Evolutionary conservation across 768 basidiomycete species (phyloP).

Genomic region (Chalciporus chontae): DNA sequence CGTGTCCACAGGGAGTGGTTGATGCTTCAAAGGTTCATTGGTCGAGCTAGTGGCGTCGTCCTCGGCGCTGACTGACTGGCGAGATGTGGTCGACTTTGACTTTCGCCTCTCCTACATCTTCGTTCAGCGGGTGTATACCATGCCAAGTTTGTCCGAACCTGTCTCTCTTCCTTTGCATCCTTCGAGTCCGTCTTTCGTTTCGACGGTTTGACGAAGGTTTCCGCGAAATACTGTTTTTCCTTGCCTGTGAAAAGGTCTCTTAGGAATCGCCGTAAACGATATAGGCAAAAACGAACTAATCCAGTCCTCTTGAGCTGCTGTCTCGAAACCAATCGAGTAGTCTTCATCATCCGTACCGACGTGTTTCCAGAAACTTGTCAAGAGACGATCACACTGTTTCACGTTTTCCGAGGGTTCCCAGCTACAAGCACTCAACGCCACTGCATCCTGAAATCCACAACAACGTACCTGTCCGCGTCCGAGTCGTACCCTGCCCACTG

Average conservation of each 20-base stretch:
- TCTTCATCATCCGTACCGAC: slow-evolving; percentile 56
- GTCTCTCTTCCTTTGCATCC: slow-evolving; percentile 16
- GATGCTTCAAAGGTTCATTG: slow-evolving; percentile 2
- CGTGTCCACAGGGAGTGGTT: not conserved
- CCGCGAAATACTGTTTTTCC: slow-evolving; percentile 38
- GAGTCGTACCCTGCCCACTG: slow-evolving; percentile 69
- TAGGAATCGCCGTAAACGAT: not conserved
- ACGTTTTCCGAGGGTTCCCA: slow-evolving; percentile 71
- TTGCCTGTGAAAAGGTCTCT: slow-evolving; percentile 25
- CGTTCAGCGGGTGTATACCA: not conserved
- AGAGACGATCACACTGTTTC: slow-evolving; percentile 50
- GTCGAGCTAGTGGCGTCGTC: slow-evolving; percentile 12
- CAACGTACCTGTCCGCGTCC: slow-evolving; percentile 50
- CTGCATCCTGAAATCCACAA: not conserved
- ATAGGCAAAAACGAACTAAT: slow-evolving; percentile 42
- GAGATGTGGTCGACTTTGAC: slow-evolving; percentile 8
- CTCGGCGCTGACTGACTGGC: slow-evolving; percentile 6
- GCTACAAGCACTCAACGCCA: slow-evolving; percentile 32
- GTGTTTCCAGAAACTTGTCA: slow-evolving; percentile 62
- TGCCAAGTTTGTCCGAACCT: slow-evolving; percentile 9
- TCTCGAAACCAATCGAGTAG: slow-evolving; percentile 45
- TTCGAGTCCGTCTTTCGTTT: slow-evolving; percentile 16
- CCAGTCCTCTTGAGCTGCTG: slow-evolving; percentile 48
- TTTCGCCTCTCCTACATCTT: slow-evolving; percentile 15
- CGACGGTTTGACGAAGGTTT: slow-evolving; percentile 24